phyloP scores from a whole-genome alignment of 2,329 filamentous ascomycete genomes.

The Cercospora canescens region DNA sequence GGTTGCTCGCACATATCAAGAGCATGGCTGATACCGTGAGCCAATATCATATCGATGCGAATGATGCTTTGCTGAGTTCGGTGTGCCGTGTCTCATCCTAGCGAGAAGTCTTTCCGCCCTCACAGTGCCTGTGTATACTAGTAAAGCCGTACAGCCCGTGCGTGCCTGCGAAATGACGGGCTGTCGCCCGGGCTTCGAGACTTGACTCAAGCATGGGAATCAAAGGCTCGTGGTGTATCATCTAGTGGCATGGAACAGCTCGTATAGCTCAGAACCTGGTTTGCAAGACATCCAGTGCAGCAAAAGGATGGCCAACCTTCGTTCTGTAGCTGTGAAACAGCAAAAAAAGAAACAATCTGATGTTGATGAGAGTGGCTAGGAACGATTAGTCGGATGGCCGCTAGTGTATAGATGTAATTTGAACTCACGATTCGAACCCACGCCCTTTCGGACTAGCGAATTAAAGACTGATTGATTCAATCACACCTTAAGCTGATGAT shows the following conservation, averaged over 20 bases:
- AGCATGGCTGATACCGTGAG: not conserved
- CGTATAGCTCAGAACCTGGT: not conserved
- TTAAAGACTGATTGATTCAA: not conserved
- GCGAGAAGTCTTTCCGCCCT: not conserved
- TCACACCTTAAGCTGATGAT: not conserved
- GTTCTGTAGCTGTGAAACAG: not conserved
- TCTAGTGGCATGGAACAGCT: not conserved
- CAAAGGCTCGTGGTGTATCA: too few relatives aligned
- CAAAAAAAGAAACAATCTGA: not conserved
- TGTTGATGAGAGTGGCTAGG: conserved; percentile 30
- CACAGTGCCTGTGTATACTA: too few relatives aligned
- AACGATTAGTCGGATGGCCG: not conserved
- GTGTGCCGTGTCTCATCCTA: not conserved
- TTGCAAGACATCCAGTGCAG: not conserved
- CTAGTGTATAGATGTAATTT: not conserved
- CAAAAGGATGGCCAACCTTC: not conserved
- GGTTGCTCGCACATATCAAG: not conserved
- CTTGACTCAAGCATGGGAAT: not conserved
- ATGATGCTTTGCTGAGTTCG: not conserved
- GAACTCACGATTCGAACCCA: conserved; percentile 31
- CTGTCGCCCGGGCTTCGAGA: too few relatives aligned
- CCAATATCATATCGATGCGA: not conserved
- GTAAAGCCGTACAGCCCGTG: too few relatives aligned
- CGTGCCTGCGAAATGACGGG: too few relatives aligned
- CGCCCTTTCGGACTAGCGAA: conserved; percentile 33